These are phyloP conservation scores for Calonectria ilicicola DNA, from an alignment of 2,329 filamentous ascomycete genomes.

Conservation along the genomic window DNA sequence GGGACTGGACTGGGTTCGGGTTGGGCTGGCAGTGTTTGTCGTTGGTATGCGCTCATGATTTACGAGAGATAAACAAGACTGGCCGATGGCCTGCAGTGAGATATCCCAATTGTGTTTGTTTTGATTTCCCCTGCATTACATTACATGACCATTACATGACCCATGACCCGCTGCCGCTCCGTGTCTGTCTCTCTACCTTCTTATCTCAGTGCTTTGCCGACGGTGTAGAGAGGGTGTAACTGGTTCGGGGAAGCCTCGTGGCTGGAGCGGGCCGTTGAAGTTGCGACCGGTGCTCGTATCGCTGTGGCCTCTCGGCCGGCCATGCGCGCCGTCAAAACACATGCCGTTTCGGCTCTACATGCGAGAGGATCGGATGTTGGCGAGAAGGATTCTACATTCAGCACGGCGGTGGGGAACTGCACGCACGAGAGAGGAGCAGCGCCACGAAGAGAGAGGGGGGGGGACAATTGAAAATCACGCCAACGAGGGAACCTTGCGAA, in stretches of 20 bases:
- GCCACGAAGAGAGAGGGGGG: too few relatives aligned
- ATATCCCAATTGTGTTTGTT: conserved; percentile 35
- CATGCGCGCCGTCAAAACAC: conserved; percentile 25
- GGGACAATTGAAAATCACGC: not conserved
- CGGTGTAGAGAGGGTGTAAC: conserved; percentile 2
- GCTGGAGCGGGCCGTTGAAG: not conserved
- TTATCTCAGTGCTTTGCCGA: not conserved
- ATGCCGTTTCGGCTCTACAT: conserved; percentile 9
- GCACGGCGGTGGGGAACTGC: not conserved
- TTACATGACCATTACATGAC: too few relatives aligned
- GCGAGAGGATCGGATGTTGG: conserved; percentile 2
- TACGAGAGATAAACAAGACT: conserved; percentile 45
- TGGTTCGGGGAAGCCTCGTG: not conserved
- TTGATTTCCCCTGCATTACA: not conserved
- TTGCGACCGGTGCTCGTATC: conserved; percentile 16
- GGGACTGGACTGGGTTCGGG: conserved; percentile 22
- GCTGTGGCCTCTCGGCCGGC: conserved; percentile 6
- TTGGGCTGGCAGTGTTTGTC: conserved; percentile 33
- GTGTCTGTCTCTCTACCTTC: not conserved
- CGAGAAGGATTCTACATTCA: not conserved
- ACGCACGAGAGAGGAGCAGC: not conserved
- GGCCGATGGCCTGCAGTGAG: conserved; percentile 35
- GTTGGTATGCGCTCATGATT: conserved; percentile 42
- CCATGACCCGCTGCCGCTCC: not conserved
- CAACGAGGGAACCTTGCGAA: conserved; percentile 11